Base-by-base conservation (phyloP, 164 flowering plant species). In the Santalum album region DNA sequence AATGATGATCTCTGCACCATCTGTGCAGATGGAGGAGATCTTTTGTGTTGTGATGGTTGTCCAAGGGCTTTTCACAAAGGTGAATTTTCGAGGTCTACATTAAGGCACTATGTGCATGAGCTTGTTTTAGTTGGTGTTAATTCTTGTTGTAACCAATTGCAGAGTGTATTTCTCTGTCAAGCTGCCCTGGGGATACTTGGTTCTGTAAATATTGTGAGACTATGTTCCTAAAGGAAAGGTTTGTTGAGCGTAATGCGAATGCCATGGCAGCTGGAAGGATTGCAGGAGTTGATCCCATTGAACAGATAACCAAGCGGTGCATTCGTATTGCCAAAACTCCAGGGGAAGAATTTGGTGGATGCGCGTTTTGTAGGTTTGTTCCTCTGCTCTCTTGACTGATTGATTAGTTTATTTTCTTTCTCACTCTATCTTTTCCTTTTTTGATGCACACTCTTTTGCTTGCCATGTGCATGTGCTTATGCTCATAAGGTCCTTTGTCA, bases 241-340 rank as follows among this genome's bases (percentile, higher is more conserved):
- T 60, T 62, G 85, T 70, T 9, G 89, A 67, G 60, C 64, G 51
- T 18, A 83, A 82, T 70, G 80, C 62, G 24, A 78, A 89, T 76
- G 94, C 96, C 25, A 53, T 73, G 12, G 96, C 94, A 19, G 95
- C 96, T 64, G 96, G 96, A 26, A 75, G 96, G 60, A 74, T 84
- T 52, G 58, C 66, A 10, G 94, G 85, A 34, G 73, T 76, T 62
- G 96, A 87, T 59, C 78, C 91, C 17, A 63, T 87, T 16, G 86
- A 78, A 55, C 74, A 85, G 58, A 80, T 83, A 61, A 61, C 74
- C 6, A 68, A 62, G 47, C 65, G 95, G 35, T 82, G 92, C 78
- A 84, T 80, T 54, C 88, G 97, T 15, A 78, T 84, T 62, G 81
- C 81, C 48, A 64, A 67, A 65, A 65, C 69, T 21, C 61, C 51